Percentiles rank a stretch among this genome's conserved stretches.
These are phyloP conservation scores for Atkinsonella texensis DNA, from an alignment of 2,329 filamentous ascomycete species.

Conservation along the genomic window DNA sequence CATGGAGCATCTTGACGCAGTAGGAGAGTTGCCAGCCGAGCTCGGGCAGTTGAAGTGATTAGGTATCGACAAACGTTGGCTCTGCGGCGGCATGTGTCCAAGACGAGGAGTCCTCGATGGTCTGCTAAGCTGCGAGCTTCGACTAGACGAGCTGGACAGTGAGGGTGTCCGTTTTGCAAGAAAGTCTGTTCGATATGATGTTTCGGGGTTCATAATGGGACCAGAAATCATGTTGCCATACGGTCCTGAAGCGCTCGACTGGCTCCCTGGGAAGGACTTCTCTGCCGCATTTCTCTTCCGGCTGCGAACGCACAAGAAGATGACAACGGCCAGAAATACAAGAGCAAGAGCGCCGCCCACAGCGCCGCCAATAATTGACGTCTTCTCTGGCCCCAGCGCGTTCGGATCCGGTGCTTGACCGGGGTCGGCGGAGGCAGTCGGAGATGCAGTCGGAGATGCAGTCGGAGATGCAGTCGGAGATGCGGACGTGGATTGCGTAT, in stretches of 20 bases:
- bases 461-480: not conserved
- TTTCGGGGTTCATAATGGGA: conserved; percentile 32
- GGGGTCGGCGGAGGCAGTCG: conserved; percentile 4
- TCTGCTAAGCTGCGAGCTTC: not conserved
- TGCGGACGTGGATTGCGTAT: not conserved
- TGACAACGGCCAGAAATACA: conserved; percentile 25
- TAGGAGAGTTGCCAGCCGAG: conserved; percentile 12
- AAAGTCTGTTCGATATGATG: conserved; percentile 40
- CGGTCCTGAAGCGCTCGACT: conserved; percentile 10
- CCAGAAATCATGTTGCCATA: conserved; percentile 41
- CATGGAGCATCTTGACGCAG: conserved; percentile 9
- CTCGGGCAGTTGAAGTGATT: conserved; percentile 25
- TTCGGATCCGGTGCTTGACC: conserved; percentile 4
- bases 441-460: not conserved
- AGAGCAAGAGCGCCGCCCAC: conserved; percentile 33
- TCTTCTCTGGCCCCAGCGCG: conserved; percentile 19
- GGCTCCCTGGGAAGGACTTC: conserved; percentile 12
- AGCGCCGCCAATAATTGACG: conserved; percentile 34
- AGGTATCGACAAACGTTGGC: conserved; percentile 19
- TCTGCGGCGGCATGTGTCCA: not conserved
- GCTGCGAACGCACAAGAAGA: conserved; percentile 28
- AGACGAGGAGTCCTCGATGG: not conserved
- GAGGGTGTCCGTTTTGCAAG: conserved; percentile 26
- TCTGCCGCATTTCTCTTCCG: conserved; percentile 8
- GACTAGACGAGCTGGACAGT: conserved; percentile 6